Evolutionary conservation across 1,284 basidiomycete species (phyloP), one percentile per base, ranked within the genome.

Genomic region (Vanrija humicola): DNA sequence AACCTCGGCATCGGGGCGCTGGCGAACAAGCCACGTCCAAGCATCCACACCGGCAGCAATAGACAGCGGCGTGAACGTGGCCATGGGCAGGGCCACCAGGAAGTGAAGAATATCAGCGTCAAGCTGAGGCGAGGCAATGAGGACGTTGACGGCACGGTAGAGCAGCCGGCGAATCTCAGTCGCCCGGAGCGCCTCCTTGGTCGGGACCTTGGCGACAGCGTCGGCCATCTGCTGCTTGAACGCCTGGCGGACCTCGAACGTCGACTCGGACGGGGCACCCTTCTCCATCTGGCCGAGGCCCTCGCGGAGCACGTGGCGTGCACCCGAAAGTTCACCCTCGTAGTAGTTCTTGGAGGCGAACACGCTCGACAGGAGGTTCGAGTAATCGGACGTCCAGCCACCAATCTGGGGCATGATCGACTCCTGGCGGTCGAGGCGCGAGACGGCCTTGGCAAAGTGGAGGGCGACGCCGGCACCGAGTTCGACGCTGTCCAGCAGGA

Each of bases 1-100:
- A 73, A 88, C 80, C 70, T 88, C 85, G 23, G 84, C 80, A 53
- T 85, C 83, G 0, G 90, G 87, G 53, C 90, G 85, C 69, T 94
- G 89, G 16, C 90, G 86, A 48, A 98, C 89, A 0, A 98, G 81
- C 95, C 94, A 98, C 3, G 89, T 91, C 96, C 96, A 98, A 5
- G 90, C 88, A 71, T 97, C 92, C 48, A 93, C 87, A 0, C 91
- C 94, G 1, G 89, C 84, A 9, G 88, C 83, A 56, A 98, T 84
- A 0, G 93, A 84, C 5, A 88, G 81, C 1, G 93, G 91, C 0
- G 90, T 92, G 64, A 93, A 92, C 4, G 90, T 86, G 53, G 88
- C 87, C 66, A 98, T 89, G 0, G 96, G 96, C 16, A 98, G 77
- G 25, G 83, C 82, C 8, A 98, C 93, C 25, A 98, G 79, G 70